Base-by-base conservation (phyloP, 1,284 basidiomycete genomes). In the Ustilago hordei region DNA sequence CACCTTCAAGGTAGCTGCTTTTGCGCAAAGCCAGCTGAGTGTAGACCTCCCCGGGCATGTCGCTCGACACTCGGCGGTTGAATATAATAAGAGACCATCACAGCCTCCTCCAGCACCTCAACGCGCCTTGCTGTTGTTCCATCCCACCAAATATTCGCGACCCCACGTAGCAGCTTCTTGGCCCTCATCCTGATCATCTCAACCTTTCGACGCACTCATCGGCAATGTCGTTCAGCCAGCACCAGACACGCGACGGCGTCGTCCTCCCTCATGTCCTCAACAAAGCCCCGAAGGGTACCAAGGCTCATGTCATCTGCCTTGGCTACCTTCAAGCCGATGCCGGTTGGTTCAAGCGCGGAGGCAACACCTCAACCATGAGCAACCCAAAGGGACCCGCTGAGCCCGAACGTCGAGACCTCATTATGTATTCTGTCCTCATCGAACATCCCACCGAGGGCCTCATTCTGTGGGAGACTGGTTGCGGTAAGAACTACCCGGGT, bases 391-490 rank as follows among this genome's bases (percentile, higher is more conserved):
- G 75, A 8, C 75, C 75, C 6, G 23, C 50, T 7, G 61, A 69
- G 23, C 78, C 56, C 1, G 79, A 80, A 50, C 63, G 81, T 13
- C 45, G 81, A 2, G 80, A 82, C 19, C 53, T 82, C 9, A 72
- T 80, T 62, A 73, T 80, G 72, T 82, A 81, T 47, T 55, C 70
- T 3, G 78, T 81, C 13, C 69, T 85, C 32, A 85, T 85, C 67
- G 83, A 82, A 28, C 82, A 84, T 63, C 84, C 84, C 12, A 63
- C 71, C 45, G 84, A 81, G 45, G 84, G 84, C 7, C 59, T 85
- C 8, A 83, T 85, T 34, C 67, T 85, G 2, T 85, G 78, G 79
- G 84, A 85, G 69, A 81, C 80, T 2, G 84, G 84, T 9, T 79
- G 67, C n/a, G 81, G 83, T 34, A 78, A 76, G 39, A 78, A 81